Evolutionary conservation across 805 yeast genomes (phyloP).

Genomic region (Cyberlindnera misumaiensis): DNA sequence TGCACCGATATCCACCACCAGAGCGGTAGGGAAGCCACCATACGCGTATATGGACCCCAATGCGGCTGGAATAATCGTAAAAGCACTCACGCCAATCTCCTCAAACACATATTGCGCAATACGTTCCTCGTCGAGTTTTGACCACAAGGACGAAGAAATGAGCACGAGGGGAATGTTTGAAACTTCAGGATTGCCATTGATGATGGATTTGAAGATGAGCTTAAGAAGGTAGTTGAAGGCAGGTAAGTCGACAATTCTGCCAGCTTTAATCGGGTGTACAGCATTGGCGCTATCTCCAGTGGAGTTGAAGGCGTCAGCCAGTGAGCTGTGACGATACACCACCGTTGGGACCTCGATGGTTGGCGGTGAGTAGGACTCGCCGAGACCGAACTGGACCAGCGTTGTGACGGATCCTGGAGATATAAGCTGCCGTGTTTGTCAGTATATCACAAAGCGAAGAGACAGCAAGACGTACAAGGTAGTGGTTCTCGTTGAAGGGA

Average conservation of each 20-base stretch:
- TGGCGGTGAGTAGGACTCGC: slow-evolving; percentile 71
- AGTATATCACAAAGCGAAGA: not conserved
- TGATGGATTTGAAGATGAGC: slow-evolving; percentile 40
- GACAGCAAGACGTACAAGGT: slow-evolving; percentile 13
- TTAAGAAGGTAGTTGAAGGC: slow-evolving; percentile 62
- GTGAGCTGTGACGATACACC: slow-evolving; percentile 46
- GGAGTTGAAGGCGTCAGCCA: slow-evolving; percentile 27
- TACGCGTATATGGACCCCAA: slow-evolving; percentile 70
- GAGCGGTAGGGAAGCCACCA: slow-evolving; percentile 55
- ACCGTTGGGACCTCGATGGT: slow-evolving; percentile 68
- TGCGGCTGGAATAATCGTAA: slow-evolving; percentile 61
- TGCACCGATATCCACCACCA: slow-evolving; percentile 77
- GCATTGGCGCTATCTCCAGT: slow-evolving; percentile 31
- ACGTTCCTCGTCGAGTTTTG: slow-evolving; percentile 56
- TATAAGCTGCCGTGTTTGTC: slow-evolving; percentile 37
- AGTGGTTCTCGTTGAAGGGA: slow-evolving; percentile 25
- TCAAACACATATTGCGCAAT: slow-evolving; percentile 76
- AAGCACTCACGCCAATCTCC: slow-evolving; percentile 60
- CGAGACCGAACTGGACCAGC: slow-evolving; percentile 70
- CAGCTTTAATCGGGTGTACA: slow-evolving; percentile 57
- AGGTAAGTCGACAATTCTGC: slow-evolving; percentile 56
- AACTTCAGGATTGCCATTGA: slow-evolving; percentile 24
- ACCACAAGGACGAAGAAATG: slow-evolving; percentile 64
- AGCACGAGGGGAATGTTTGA: slow-evolving; percentile 62
- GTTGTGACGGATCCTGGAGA: slow-evolving; percentile 78